Evolutionary conservation across 2,329 filamentous ascomycete genomes (phyloP).

Genomic region (Calonectria hawksworthii): DNA sequence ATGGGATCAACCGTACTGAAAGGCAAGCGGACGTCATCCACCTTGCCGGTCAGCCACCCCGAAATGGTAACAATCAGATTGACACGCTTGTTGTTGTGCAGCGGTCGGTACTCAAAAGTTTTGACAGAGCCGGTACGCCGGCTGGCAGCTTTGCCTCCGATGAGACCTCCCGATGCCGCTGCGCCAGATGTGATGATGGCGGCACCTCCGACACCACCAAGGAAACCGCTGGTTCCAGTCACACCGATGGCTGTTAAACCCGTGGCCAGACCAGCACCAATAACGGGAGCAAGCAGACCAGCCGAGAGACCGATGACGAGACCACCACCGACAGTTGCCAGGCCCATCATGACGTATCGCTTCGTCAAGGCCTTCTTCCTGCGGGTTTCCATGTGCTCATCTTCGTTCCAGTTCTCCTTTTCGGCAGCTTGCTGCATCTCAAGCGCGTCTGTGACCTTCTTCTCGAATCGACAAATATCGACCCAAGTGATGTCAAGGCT

Average conservation of each 20-base stretch:
- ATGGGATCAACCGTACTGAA: constrained; percentile 97
- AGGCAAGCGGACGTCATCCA: constrained; percentile 94
- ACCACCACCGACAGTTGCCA: constrained; percentile 95
- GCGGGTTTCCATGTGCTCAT: constrained; percentile 90
- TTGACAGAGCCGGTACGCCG: constrained; percentile 91
- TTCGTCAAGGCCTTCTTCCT: constrained; percentile 85
- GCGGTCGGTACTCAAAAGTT: constrained; percentile 95
- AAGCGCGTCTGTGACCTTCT: constrained; percentile 93
- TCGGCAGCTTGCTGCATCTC: constrained; percentile 97
- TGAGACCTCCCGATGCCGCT: constrained; percentile 87
- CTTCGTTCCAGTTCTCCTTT: constrained; percentile 98
- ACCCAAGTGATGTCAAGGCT: constrained; percentile 88
- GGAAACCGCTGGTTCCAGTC: constrained; percentile 87
- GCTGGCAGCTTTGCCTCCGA: constrained; percentile 88
- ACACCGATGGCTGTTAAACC: constrained; percentile 97
- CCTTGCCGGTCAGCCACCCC: constrained; percentile 98
- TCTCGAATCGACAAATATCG: constrained; percentile 97
- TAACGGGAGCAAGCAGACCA: constrained; percentile 90
- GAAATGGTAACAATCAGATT: constrained; percentile 96
- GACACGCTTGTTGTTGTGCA: constrained; percentile 98
- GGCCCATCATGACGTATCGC: constrained; percentile 93
- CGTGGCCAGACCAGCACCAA: constrained; percentile 92
- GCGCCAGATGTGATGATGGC: constrained; percentile 94
- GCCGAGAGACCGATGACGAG: constrained; percentile 96
- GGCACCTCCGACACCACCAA: constrained; percentile 92